Conservation (phyloP, 306 rosid species). For the Delonix regia region DNA sequence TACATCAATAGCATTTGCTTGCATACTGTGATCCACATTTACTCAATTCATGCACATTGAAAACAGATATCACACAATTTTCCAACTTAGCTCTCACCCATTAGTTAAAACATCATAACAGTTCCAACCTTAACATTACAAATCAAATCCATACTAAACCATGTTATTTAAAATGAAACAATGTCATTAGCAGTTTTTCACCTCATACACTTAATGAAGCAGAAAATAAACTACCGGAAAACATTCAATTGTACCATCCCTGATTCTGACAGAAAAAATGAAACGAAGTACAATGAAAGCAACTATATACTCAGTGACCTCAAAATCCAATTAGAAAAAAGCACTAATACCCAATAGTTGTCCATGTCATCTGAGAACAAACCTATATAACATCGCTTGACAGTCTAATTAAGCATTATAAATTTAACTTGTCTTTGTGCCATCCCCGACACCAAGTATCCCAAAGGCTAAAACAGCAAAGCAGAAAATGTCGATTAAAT, state of each 20-base stretch:
- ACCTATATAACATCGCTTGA: too few species aligned
- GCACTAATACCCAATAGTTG: neutral
- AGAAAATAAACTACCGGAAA: neutral
- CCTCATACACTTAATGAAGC: neutral
- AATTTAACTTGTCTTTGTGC: too few species aligned
- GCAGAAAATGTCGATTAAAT: neutral
- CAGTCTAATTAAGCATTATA: too few species aligned
- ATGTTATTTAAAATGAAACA: neutral
- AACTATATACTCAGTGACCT: neutral
- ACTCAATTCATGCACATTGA: neutral
- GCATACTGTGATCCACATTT: neutral
- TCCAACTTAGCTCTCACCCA: neutral
- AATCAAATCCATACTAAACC: neutral
- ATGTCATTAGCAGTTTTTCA: neutral
- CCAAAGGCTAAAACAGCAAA: neutral
- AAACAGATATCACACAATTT: neutral
- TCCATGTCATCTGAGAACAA: too few species aligned
- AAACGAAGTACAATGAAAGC: neutral
- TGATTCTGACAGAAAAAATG: neutral
- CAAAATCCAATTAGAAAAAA: neutral
- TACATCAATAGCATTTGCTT: neutral
- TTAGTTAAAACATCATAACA: neutral
- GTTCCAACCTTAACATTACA: neutral
- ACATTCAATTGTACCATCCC: neutral
- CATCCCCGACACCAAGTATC: neutral